phyloP scores from a whole-genome alignment of 2,329 filamentous ascomycete genomes.

The Fonsecaea nubica region DNA sequence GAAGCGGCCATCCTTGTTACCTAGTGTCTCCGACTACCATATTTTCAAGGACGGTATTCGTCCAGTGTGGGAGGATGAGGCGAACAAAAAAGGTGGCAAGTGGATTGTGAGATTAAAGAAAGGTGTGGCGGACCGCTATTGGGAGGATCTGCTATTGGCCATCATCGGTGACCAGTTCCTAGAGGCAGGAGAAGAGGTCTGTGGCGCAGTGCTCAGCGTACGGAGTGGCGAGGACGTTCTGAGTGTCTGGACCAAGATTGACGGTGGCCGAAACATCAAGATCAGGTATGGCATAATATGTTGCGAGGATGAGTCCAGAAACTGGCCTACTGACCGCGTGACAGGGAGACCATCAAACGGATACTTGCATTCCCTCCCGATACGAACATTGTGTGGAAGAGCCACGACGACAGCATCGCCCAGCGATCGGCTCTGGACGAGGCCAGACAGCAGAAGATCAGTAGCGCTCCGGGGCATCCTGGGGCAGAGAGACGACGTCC shows the following conservation, averaged over 20 bases:
- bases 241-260: constrained; percentile 95
- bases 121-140: constrained; percentile 93
- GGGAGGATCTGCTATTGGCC: constrained; percentile 90
- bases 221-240: constrained; percentile 95
- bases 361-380: constrained; percentile 84
- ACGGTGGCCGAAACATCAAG: constrained; percentile 92
- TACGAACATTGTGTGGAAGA: constrained; percentile 93
- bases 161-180: constrained; percentile 93
- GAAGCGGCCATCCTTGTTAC: constrained; percentile 84
- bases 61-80: constrained; percentile 97
- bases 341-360: constrained; percentile 90
- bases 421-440: constrained; percentile 90
- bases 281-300: constrained; percentile 72
- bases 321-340: constrained; percentile 39
- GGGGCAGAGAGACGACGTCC: constrained; percentile 51
- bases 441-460: constrained; percentile 81
- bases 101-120: constrained; percentile 98
- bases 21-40: constrained; percentile 95
- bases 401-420: constrained; percentile 93
- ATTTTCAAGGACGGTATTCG: constrained; percentile 96
- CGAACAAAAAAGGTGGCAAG: constrained; percentile 94
- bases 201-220: constrained; percentile 91
- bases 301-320: constrained; percentile 1
- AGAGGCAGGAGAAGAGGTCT: constrained; percentile 92
- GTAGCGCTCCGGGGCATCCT: constrained; percentile 44